phyloP scores from a whole-genome alignment of 2,329 filamentous ascomycete genomes.

The Claviceps cyperi region DNA sequence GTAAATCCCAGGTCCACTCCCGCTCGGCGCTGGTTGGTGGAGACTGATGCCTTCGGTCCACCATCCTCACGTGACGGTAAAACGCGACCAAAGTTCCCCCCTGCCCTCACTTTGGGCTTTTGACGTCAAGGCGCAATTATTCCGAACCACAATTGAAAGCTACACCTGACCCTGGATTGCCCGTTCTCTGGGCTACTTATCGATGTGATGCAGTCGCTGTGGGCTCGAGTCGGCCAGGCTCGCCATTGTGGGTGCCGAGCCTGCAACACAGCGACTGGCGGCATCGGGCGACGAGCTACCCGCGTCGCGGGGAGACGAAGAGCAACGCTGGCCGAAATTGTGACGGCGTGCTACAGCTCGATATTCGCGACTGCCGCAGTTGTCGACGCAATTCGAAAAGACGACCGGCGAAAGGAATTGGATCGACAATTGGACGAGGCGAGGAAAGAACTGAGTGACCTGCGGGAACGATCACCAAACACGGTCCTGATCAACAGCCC shows the following conservation, averaged over 20 bases:
- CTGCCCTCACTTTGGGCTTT: background rate
- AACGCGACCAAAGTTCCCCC: background rate
- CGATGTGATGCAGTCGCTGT: constrained; percentile 50
- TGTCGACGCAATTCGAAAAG: constrained; percentile 45
- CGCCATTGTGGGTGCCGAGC: constrained; percentile 49
- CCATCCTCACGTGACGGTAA: background rate
- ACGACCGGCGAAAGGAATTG: constrained; percentile 42
- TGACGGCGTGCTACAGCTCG: constrained; percentile 54
- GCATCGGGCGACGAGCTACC: constrained; percentile 35
- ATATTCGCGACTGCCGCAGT: constrained; percentile 51
- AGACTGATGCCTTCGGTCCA: background rate
- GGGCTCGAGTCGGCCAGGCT: constrained; percentile 51
- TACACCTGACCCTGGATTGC: background rate
- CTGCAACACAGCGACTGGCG: constrained; percentile 37
- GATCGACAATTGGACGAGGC: constrained; percentile 45
- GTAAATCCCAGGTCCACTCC: background rate
- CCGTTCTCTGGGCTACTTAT: background rate
- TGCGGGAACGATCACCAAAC: constrained; percentile 19
- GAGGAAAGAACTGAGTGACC: constrained; percentile 28
- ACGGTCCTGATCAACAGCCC: constrained; percentile 5
- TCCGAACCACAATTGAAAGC: background rate
- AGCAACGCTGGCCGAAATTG: constrained; percentile 35
- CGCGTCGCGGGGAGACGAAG: constrained; percentile 34
- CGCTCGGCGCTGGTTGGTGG: background rate
- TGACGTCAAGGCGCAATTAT: background rate